Base-by-base conservation (phyloP, 257 asterid species). In the Mentha longifolia region DNA sequence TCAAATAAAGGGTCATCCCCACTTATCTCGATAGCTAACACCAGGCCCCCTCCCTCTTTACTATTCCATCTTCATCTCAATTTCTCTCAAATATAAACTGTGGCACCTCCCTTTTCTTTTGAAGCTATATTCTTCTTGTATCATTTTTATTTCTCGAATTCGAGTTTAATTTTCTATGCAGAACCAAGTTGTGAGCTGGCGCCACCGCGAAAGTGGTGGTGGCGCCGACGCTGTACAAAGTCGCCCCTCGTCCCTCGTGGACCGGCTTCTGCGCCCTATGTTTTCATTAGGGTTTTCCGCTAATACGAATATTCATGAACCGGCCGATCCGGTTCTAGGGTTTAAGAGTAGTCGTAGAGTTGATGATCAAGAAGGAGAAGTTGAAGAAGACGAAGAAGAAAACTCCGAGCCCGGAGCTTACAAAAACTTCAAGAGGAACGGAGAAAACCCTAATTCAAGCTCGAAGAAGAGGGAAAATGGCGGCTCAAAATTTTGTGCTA, bases 1-100 rank as follows among this genome's bases (percentile, higher is more conserved):
- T 80, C 88, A 78, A 80, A 77, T 67, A 70, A 78, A 71, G 69
- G 76, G 83, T 77, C 74, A 70, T 55, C 41, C 58, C 43, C 65
- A 68, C 58, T 59, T 61, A 0, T 9, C 50, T 70, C 58, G 43
- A 19, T 30, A 69, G 25, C 55, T 19, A 4, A 10, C 15, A 41
- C 74, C 85, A 66, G 83, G 83, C 82, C 85, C 84, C 55, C 81
- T 61, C 70, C 73, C 49, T 37, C 59, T 35, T 16, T 57, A 8
- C 63, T n/a, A n/a, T 30, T 9, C 4, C 3, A 68, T 63, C 41
- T 19, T 22, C 33, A 11, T 25, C 35, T 22, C 61, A 54, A 63
- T 54, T 45, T 35, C 33, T 58, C 47, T 35, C 61, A 12, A 33
- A 45, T 51, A 45, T 3, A 61, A 65, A 8, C 57, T 25, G 15